Evolutionary conservation across 108 stramenopile species (phyloP), one percentile per base, ranked within the genome.

Genomic region (Mediolabrus comicus): DNA sequence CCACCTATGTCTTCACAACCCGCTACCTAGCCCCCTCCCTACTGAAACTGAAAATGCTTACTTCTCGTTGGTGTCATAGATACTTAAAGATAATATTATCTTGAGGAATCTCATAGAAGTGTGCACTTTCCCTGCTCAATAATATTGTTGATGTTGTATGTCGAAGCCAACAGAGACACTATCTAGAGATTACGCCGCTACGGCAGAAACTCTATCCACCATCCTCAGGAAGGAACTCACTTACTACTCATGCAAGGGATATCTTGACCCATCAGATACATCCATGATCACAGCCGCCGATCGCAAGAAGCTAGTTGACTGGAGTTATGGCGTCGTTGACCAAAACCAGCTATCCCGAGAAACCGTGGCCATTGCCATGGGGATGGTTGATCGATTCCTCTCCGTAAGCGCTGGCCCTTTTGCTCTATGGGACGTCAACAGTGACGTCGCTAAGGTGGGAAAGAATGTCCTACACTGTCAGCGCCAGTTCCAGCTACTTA

Each of bases 401-500:
- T 63, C 61, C 67, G 25, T 52, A 2, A 32, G 17, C 27, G 6
- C 16, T 12, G 7, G 31, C 16, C n/a, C n/a, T n/a, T n/a, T n/a
- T n/a, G n/a, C n/a, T n/a, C n/a, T n/a, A n/a, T n/a, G n/a, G n/a
- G n/a, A n/a, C n/a, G n/a, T n/a, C n/a, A n/a, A n/a, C n/a, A n/a
- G n/a, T n/a, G n/a, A n/a, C n/a, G n/a, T n/a, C n/a, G n/a, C n/a
- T n/a, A n/a, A n/a, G n/a, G n/a, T n/a, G n/a, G n/a, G n/a, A 1
- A 24, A 35, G 22, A 34, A 32, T 31, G 62, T 62, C 4, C 58
- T 79, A 5, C 29, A 51, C 3, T 74, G 85, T 73, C 74, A 79
- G 13, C 59, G 69, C 39, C 22, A 46, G 30, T 89, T 71, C 59
- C 88, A 89, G 53, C 62, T 89, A 5, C 84, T 82, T 28, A 57